Percentiles rank a stretch among this genome's conserved stretches.
Conservation (phyloP, 129 eudicot genomes). For the Chrysanthemum seticuspe region DNA sequence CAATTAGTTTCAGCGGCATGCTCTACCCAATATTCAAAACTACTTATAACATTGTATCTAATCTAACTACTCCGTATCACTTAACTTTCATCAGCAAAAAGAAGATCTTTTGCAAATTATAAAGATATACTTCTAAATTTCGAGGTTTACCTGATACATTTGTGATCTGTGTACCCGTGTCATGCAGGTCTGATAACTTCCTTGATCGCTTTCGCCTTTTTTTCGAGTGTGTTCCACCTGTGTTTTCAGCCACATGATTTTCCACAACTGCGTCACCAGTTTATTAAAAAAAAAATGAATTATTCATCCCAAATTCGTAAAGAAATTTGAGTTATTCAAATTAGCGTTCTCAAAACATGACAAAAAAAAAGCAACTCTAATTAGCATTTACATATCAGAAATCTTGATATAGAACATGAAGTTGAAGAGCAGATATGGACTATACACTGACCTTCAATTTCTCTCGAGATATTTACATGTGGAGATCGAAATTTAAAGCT, state of each 20-base stretch:
- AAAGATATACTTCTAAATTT: conserved; percentile 8
- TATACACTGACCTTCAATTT: conserved; percentile 31
- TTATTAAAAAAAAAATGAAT: neutral
- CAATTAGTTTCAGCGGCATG: neutral
- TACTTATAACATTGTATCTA: neutral
- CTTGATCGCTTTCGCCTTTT: conserved; percentile 74
- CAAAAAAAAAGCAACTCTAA: neutral
- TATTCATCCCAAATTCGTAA: neutral
- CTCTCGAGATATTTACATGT: conserved; percentile 37
- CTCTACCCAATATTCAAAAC: conserved; percentile 5
- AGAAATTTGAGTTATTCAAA: neutral
- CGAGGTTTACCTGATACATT: conserved; percentile 42
- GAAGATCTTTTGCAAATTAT: neutral
- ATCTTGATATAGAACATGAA: neutral
- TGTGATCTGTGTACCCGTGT: conserved; percentile 40
- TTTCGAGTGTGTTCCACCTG: conserved; percentile 56
- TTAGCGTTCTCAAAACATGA: neutral
- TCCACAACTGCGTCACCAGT: conserved; percentile 37
- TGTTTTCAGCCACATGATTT: conserved; percentile 54
- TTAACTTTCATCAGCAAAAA: conserved; percentile 25
- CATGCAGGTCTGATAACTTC: conserved; percentile 58
- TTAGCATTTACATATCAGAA: neutral
- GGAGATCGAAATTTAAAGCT: too few species aligned
- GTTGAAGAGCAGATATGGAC: conserved; percentile 1
- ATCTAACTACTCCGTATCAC: neutral